phyloP scores from a whole-genome alignment of 768 basidiomycete genomes.

The Astraeus odoratus region DNA sequence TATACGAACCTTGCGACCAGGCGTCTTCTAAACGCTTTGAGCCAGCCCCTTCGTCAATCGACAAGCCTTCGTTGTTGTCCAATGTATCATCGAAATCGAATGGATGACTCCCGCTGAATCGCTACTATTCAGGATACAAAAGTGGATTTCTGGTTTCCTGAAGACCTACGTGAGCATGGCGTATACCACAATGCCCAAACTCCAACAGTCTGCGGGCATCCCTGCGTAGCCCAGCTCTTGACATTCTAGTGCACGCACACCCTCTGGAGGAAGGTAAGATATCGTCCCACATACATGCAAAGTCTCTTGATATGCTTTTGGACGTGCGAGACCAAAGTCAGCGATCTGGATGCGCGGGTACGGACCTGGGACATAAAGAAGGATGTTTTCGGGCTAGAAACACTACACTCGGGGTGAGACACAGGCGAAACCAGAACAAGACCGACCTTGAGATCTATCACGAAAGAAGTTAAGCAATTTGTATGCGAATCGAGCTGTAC shows the following conservation, averaged over 20 bases:
- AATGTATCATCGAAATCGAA: conserved; percentile 53
- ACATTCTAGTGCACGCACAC: conserved; percentile 70
- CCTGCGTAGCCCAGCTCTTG: conserved; percentile 68
- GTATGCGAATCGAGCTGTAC: conserved; percentile 7
- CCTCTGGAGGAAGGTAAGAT: conserved; percentile 81
- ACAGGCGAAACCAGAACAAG: neutral
- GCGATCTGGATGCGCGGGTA: conserved; percentile 83
- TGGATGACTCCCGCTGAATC: conserved; percentile 61
- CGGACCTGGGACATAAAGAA: conserved; percentile 70
- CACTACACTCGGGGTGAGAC: neutral
- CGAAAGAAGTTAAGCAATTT: conserved; percentile 2
- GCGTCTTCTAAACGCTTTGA: conserved; percentile 19
- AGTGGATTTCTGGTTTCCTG: neutral
- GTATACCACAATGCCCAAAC: conserved; percentile 72
- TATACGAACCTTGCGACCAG: conserved; percentile 27
- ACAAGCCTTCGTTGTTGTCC: conserved; percentile 12
- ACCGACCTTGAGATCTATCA: conserved; percentile 56
- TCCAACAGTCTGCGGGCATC: conserved; percentile 91
- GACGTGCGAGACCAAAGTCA: conserved; percentile 81
- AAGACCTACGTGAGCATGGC: conserved; percentile 73
- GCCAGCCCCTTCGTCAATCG: conserved; percentile 14
- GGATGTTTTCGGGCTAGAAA: conserved; percentile 73
- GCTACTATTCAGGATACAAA: neutral
- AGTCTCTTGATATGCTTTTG: conserved; percentile 73
- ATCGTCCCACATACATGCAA: conserved; percentile 86